phyloP scores from a whole-genome alignment of 371 early-diverging fungal genomes.

The Rhizomucor miehei region DNA sequence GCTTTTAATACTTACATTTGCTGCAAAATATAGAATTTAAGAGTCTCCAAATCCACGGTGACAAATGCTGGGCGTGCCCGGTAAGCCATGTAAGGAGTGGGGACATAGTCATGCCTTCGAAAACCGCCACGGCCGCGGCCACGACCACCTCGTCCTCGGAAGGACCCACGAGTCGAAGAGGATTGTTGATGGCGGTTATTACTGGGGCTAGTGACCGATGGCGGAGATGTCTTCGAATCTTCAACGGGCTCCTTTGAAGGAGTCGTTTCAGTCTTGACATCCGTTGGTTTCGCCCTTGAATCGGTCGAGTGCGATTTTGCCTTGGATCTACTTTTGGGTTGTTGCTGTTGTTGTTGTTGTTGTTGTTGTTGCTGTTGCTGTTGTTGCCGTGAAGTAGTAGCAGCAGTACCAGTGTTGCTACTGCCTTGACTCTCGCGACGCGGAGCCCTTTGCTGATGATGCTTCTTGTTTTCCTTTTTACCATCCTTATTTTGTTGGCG shows the following conservation, averaged over 20 bases:
- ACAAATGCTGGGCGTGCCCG: slow-evolving; percentile 32
- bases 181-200: background rate
- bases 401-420: background rate
- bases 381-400: slow-evolving; percentile 1
- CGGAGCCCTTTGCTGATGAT: slow-evolving; percentile 1
- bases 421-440: slow-evolving; percentile 13
- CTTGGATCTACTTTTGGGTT: background rate
- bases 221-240: no score
- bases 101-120: slow-evolving; percentile 4
- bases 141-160: background rate
- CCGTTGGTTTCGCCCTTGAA: background rate
- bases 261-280: background rate
- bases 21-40: slow-evolving; percentile 57
- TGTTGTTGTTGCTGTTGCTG: background rate
- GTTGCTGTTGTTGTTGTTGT: slow-evolving; percentile 4
- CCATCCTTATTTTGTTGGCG: slow-evolving; percentile 3
- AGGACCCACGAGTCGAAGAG: background rate
- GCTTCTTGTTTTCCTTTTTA: background rate
- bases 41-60: slow-evolving; percentile 33
- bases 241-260: no score
- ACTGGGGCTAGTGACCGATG: background rate
- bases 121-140: slow-evolving; percentile 5
- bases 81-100: background rate
- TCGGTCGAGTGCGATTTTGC: background rate
- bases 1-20: slow-evolving; percentile 32